These are phyloP conservation scores for Leccinum incarnatum DNA, from an alignment of 768 basidiomycete species.

Conservation along the genomic window DNA sequence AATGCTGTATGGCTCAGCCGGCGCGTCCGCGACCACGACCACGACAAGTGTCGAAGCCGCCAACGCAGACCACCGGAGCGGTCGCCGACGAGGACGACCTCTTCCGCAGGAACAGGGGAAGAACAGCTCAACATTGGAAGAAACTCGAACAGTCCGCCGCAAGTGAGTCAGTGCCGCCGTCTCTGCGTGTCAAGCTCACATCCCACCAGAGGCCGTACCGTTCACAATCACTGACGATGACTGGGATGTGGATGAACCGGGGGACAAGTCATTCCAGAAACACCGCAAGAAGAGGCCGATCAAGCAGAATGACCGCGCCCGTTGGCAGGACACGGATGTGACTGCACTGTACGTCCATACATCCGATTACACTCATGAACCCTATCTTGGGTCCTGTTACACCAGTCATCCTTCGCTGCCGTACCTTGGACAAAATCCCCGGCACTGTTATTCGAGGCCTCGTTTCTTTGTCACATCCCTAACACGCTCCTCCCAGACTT, in stretches of 20 bases:
- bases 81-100: constrained; percentile 60
- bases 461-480: constrained; percentile 8
- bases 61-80: background rate
- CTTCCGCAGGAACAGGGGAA: constrained; percentile 65
- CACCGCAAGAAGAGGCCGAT: constrained; percentile 40
- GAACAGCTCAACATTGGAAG: constrained; percentile 57
- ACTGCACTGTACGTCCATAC: constrained; percentile 39
- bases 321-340: constrained; percentile 43
- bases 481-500: constrained; percentile 27
- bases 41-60: constrained; percentile 36
- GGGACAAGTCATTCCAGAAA: constrained; percentile 28
- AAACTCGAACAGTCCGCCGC: constrained; percentile 54
- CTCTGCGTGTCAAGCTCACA: constrained; percentile 3
- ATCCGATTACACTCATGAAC: background rate
- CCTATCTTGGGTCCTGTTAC: background rate
- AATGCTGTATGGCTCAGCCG: constrained; percentile 20
- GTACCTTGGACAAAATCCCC: background rate
- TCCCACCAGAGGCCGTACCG: constrained; percentile 23
- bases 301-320: constrained; percentile 30
- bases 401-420: background rate
- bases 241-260: constrained; percentile 18
- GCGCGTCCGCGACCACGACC: constrained; percentile 53
- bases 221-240: constrained; percentile 22
- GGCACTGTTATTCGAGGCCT: constrained; percentile 10
- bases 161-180: constrained; percentile 38